Base-by-base conservation (phyloP, 2,329 filamentous ascomycete species). In the Plectosphaerella plurivora region DNA sequence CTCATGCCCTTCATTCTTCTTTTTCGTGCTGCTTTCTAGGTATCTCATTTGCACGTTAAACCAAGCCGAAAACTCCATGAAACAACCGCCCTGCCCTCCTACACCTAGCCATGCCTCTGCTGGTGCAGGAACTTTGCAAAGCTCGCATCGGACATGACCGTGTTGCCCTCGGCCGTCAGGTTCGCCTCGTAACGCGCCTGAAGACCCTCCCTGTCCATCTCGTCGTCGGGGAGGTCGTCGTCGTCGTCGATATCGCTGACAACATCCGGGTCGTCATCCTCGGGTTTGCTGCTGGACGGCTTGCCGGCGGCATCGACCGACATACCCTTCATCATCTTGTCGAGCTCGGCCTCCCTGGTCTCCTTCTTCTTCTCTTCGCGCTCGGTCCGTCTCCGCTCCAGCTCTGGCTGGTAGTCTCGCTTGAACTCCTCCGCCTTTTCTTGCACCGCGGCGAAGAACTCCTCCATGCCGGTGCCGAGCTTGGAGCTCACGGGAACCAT, bases 271-370 rank as follows among this genome's bases (percentile, higher is more conserved):
- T 76, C 76, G 10, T 77, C 57, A 62, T 73, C 56, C 63, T 76
- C 67, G 36, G 67, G 67, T 16, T 73, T 71, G 45, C 71, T 60
- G 20, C 63, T 63, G 9, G 56, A 57, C 35, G 56, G 52, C 35
- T 61, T 59, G 28, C 53, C 53, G 2, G 58, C 58, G 11, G 60
- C 62, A 11, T 68, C 70, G 57, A 81, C 76, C 3, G 75, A 75
- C 89, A 99, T 96, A 60, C 94, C 93, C 66, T 88, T 87, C 91
- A 99, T 96, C 76, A 99, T 84, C 74, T 90, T 91, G 55, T 89
- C 89, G 25, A 99, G 73, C 68, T 99, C 92, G 63, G 87, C 83
- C 63, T 96, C 86, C 45, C 91, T 79, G 25, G 82, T 73, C 53
- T 80, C 80, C 55, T 83, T 78, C 74, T 92, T 93, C 60, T 84